A percentile compares a stretch with the other conserved stretches of the same genome.
phyloP scores from a whole-genome alignment of 495 filamentous ascomycete genomes.

The Lindgomyces ingoldianus region DNA sequence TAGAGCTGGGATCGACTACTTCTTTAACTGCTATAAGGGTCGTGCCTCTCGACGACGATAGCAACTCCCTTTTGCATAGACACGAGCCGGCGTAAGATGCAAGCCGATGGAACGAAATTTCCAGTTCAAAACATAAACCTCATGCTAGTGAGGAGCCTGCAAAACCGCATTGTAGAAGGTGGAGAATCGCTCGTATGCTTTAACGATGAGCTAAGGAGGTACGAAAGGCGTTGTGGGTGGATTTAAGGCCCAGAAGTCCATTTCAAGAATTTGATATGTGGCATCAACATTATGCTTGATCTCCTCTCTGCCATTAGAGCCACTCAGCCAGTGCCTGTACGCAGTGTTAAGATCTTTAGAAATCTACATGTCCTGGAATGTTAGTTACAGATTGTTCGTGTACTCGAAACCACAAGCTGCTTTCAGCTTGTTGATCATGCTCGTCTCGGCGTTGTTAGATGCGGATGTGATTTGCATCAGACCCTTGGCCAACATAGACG shows the following conservation, averaged over 20 bases:
- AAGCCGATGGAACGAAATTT: too few species aligned
- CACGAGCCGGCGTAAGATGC: too few species aligned
- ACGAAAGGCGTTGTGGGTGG: slow-evolving; percentile 82
- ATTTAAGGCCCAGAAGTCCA: slow-evolving; percentile 94
- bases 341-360: slow-evolving; percentile 91
- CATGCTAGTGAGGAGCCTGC: too few species aligned
- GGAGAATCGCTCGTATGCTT: slow-evolving; percentile 84
- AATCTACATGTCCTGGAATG: slow-evolving; percentile 99
- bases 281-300: slow-evolving; percentile 67
- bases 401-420: slow-evolving; percentile 99
- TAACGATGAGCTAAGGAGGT: slow-evolving; percentile 78
- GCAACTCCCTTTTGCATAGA: too few species aligned
- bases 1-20: too few species aligned
- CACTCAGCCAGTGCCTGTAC: slow-evolving; percentile 73
- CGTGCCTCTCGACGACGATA: too few species aligned
- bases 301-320: slow-evolving; percentile 60
- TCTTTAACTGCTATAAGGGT: too few species aligned
- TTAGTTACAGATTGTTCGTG: slow-evolving; percentile 97
- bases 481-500: slow-evolving; percentile 90
- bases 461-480: slow-evolving; percentile 92
- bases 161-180: slow-evolving; percentile 94
- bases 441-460: slow-evolving; percentile 95
- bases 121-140: too few species aligned
- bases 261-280: slow-evolving; percentile 85
- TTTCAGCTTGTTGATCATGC: slow-evolving; percentile 99